phyloP scores from a whole-genome alignment of 768 basidiomycete species.

The Auriscalpium vulgare region DNA sequence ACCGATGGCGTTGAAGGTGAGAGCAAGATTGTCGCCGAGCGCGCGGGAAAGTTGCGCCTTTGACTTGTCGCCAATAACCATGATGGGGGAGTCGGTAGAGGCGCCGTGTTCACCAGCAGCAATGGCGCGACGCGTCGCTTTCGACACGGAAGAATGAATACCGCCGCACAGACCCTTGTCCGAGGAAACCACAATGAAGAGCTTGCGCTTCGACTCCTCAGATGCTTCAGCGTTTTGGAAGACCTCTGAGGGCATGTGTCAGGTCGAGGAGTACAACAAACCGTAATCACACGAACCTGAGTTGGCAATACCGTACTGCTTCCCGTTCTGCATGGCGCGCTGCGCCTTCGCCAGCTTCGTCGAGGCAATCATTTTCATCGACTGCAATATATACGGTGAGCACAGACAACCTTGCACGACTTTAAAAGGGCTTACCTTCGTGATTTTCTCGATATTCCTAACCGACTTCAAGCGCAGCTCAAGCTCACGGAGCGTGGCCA shows the following conservation, averaged over 20 bases:
- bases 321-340: slow-evolving; percentile 85
- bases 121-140: slow-evolving; percentile 74
- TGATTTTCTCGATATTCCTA: slow-evolving; percentile 98
- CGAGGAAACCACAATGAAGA: slow-evolving; percentile 92
- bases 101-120: slow-evolving; percentile 40
- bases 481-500: slow-evolving; percentile 97
- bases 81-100: slow-evolving; percentile 58
- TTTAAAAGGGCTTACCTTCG: slow-evolving; percentile 60
- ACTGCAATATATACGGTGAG: slow-evolving; percentile 34
- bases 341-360: slow-evolving; percentile 95
- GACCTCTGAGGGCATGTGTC: slow-evolving; percentile 51
- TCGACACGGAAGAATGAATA: slow-evolving; percentile 95
- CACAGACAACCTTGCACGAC: background rate
- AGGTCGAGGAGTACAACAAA: background rate
- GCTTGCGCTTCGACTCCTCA: slow-evolving; percentile 62
- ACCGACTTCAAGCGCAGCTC: slow-evolving; percentile 95
- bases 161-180: slow-evolving; percentile 99
- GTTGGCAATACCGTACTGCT: slow-evolving; percentile 89
- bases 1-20: slow-evolving; percentile 97
- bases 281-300: slow-evolving; percentile 45
- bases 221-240: slow-evolving; percentile 73
- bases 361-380: slow-evolving; percentile 99
- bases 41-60: slow-evolving; percentile 82
- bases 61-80: slow-evolving; percentile 95
- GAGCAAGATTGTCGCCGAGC: slow-evolving; percentile 53